Percentiles rank a stretch among this genome's conserved stretches.
phyloP scores from a whole-genome alignment of 805 yeast genomes.

The Wickerhamiella domercqiae region DNA sequence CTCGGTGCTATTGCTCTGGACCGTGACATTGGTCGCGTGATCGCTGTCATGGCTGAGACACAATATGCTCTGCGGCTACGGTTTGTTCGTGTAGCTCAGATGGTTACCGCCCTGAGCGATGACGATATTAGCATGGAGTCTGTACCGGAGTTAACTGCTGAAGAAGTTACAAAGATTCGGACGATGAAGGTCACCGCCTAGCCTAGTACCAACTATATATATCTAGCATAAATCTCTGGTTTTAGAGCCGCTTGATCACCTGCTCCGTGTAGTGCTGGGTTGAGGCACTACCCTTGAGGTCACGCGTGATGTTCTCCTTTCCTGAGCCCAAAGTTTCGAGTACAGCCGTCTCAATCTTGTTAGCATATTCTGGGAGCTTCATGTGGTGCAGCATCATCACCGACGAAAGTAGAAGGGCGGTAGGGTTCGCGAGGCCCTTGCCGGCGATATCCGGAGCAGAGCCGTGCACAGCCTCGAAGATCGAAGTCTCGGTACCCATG shows the following conservation, averaged over 20 bases:
- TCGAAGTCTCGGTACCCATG: constrained; percentile 96
- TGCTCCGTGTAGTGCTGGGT: constrained; percentile 83
- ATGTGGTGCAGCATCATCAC: constrained; percentile 99
- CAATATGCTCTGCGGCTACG: constrained; percentile 62
- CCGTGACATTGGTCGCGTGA: constrained; percentile 59
- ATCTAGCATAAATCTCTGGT: no score
- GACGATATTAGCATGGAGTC: constrained; percentile 1
- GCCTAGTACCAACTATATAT: no score
- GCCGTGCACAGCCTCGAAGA: constrained; percentile 99
- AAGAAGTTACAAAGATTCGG: constrained; percentile 1
- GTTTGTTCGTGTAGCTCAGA: constrained; percentile 69
- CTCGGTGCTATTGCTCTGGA: constrained; percentile 74
- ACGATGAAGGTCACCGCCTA: constrained; percentile 1
- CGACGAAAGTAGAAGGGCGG: constrained; percentile 87
- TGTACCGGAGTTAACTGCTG: constrained; percentile 3
- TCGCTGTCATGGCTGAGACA: constrained; percentile 49
- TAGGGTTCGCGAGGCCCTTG: constrained; percentile 97
- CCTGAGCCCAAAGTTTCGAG: constrained; percentile 83
- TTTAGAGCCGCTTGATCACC: constrained; percentile 64
- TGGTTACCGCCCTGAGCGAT: constrained; percentile 37
- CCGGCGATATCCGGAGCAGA: constrained; percentile 99
- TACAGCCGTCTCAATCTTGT: constrained; percentile 73
- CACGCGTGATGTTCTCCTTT: constrained; percentile 90
- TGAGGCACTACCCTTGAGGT: constrained; percentile 81
- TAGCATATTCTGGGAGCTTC: constrained; percentile 73